These are phyloP conservation scores for Leptoxyphium fumago DNA, from an alignment of 2,329 filamentous ascomycete species.

Conservation along the genomic window DNA sequence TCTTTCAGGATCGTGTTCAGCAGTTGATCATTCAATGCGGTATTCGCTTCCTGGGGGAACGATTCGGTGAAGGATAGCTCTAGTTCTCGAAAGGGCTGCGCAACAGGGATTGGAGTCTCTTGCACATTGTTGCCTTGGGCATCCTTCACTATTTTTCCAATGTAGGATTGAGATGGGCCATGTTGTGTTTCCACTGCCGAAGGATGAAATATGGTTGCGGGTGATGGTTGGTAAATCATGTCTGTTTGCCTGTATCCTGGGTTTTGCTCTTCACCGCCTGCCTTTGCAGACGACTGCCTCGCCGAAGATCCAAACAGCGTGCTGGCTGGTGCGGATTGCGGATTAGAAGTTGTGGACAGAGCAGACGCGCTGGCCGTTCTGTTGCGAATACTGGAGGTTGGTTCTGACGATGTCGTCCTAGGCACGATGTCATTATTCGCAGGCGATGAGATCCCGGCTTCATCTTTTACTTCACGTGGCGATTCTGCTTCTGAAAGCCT, in stretches of 20 bases:
- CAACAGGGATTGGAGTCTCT: not conserved
- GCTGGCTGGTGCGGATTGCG: not conserved
- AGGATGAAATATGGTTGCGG: not conserved
- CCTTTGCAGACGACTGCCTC: not conserved
- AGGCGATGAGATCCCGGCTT: not conserved
- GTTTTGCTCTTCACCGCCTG: not conserved
- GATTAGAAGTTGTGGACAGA: not conserved
- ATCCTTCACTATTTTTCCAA: not conserved
- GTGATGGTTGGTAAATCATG: not conserved
- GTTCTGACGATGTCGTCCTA: not conserved
- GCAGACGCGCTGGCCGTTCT: not conserved
- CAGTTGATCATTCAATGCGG: not conserved
- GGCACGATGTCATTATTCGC: not conserved
- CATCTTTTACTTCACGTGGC: not conserved
- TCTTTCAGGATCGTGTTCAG: not conserved
- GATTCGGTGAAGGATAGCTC: not conserved
- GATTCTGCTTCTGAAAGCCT: not conserved
- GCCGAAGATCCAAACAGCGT: not conserved
- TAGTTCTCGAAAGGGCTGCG: not conserved
- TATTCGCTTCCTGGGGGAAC: not conserved
- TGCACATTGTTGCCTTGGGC: not conserved
- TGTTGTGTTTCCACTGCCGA: not conserved
- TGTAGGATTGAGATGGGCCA: not conserved
- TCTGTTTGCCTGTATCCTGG: not conserved
- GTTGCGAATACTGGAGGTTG: not conserved